Conservation (phyloP, 371 early-diverging fungal species). For the Lichtheimia ramosa region DNA sequence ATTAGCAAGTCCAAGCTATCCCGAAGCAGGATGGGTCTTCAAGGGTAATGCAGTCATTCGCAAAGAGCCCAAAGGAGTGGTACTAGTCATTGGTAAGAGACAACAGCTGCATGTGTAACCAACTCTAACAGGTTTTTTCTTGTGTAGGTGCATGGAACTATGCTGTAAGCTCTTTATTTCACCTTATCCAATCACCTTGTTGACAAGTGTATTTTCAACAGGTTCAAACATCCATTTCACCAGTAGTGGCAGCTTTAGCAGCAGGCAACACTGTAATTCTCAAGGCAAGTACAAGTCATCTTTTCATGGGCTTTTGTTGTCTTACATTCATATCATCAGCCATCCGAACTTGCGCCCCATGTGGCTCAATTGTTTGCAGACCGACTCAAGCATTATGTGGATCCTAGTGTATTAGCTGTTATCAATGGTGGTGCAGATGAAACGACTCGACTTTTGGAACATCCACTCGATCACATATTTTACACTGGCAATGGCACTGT, state of each 20-base stretch:
- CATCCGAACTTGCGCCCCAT: constrained; percentile 82
- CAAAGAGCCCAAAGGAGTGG: constrained; percentile 78
- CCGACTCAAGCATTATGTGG: constrained; percentile 75
- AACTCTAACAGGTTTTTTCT: too few species aligned
- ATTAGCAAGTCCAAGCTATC: background rate
- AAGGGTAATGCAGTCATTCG: constrained; percentile 47
- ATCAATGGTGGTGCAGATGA: constrained; percentile 79
- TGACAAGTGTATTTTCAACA: constrained; percentile 1
- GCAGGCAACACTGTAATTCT: constrained; percentile 86
- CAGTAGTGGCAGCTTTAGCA: constrained; percentile 86
- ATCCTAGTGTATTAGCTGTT: constrained; percentile 61
- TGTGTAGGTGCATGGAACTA: constrained; percentile 83
- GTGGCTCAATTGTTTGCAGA: constrained; percentile 59
- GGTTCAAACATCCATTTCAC: constrained; percentile 64
- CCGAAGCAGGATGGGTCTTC: constrained; percentile 1
- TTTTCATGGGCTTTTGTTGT: background rate
- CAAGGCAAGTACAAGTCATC: constrained; percentile 48
- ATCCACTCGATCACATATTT: constrained; percentile 85
- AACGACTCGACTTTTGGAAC: constrained; percentile 61
- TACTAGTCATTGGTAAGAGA: constrained; percentile 61
- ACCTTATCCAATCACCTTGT: too few species aligned
- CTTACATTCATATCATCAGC: constrained; percentile 33
- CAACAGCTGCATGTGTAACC: too few species aligned
- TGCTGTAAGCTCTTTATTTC: constrained; percentile 50
- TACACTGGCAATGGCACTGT: constrained; percentile 88